Base-by-base conservation (phyloP, 163 green algal genomes). In the Scenedesmus sp. region DNA sequence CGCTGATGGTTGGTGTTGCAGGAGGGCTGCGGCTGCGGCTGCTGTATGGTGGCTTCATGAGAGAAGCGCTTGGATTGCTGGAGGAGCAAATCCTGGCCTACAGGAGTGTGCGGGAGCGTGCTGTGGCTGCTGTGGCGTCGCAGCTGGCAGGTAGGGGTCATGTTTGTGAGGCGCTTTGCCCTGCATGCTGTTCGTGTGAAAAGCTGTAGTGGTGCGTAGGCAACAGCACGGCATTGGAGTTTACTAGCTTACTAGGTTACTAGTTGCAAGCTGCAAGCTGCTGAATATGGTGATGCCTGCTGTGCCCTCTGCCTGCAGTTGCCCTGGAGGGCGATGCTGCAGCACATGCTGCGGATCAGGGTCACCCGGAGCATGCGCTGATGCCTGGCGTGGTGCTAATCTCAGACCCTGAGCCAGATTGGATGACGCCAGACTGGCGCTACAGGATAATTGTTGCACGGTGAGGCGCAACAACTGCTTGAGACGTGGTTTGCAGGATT, bases 341-440 rank as follows among this genome's bases (percentile, higher is more conserved):
- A 77, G 8, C 86, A 84, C 46, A 26, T 7, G 34, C 81, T 64
- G 81, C 54, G 20, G 34, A 86, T 10, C 34, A 62, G 13, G 81
- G 16, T 4, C 81, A 88, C 7, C 23, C 23, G 54, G 82, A 88
- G 82, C 57, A 88, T 67, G 82, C 54, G 16, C 54, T 79, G 2
- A 57, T 84, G 76, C 76, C 20, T 52, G n/a, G 59, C 16, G 66
- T 81, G n/a, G 89, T 79, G 73, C 66, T 93, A 4, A 18, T 93
- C 10, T 93, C 90, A 18, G 23, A 46, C 2, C 90, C 90, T 20
- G 90, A 93, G 84, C 90, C 90, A 2, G 74, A 82, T 4, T 93
- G 90, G 90, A 90, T 93, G 83, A 93, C 90, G 34, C 90, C 56
- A 10, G 90, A 93, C 62, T 87, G 84, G 90, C 84, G 90, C 62